A percentile compares a stretch with the other conserved stretches of the same genome.
Conservation (phyloP, 2,329 filamentous ascomycete genomes). For the Alternaria brassicicola region DNA sequence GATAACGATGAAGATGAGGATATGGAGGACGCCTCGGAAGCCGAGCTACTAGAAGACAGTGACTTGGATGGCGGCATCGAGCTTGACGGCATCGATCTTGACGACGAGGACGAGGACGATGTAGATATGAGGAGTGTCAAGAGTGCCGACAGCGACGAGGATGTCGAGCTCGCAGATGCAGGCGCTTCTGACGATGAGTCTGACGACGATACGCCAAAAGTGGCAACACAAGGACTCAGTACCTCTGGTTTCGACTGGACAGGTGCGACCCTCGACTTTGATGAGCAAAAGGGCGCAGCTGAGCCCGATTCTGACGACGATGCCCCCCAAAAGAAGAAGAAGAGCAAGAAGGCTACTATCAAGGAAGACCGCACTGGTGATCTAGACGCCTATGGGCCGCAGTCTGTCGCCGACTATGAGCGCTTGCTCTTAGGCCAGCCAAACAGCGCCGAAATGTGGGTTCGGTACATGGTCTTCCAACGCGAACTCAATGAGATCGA, state of each 20-base stretch:
- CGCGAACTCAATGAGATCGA: constrained; percentile 87
- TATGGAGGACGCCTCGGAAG: constrained; percentile 46
- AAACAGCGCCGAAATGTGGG: constrained; percentile 92
- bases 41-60: constrained; percentile 31
- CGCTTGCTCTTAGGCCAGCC: constrained; percentile 89
- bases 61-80: constrained; percentile 53
- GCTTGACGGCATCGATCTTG: constrained; percentile 48
- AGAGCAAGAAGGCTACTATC: constrained; percentile 75
- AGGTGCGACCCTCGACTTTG: constrained; percentile 61
- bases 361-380: constrained; percentile 91
- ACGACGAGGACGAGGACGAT: constrained; percentile 42
- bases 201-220: constrained; percentile 23
- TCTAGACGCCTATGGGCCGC: constrained; percentile 84
- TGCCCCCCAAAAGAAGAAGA: constrained; percentile 66
- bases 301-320: constrained; percentile 62
- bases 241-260: constrained; percentile 88
- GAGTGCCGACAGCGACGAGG: constrained; percentile 45
- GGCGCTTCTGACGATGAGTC: constrained; percentile 44
- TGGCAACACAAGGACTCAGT: constrained; percentile 60
- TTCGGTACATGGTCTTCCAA: constrained; percentile 98
- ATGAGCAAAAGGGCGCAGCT: constrained; percentile 60
- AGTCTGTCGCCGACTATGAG: constrained; percentile 91
- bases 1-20: constrained; percentile 51
- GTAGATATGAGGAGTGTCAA: constrained; percentile 55
- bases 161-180: constrained; percentile 43